Evolutionary conservation across 2,329 filamentous ascomycete genomes (phyloP).

Genomic region (Fusarium sp.): DNA sequence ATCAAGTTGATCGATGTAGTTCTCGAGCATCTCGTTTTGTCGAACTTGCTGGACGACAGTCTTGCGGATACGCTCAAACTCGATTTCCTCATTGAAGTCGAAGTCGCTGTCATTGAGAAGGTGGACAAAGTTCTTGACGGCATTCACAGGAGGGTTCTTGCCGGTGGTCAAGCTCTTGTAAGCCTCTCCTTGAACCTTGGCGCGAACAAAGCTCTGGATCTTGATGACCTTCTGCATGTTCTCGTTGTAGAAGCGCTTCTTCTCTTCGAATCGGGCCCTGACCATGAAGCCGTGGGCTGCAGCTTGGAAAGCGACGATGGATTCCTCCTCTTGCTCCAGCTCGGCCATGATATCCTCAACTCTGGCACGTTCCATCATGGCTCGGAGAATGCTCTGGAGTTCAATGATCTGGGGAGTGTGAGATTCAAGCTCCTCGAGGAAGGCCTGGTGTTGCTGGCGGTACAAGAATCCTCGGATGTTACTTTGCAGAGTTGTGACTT

Average conservation of each 20-base stretch:
- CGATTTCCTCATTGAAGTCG: slow-evolving; percentile 98
- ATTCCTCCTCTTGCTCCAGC: slow-evolving; percentile 85
- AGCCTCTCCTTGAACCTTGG: slow-evolving; percentile 94
- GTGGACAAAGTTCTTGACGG: slow-evolving; percentile 98
- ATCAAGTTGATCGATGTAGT: slow-evolving; percentile 97
- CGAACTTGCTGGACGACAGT: slow-evolving; percentile 97
- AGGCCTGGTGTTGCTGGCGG: slow-evolving; percentile 68
- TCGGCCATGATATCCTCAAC: slow-evolving; percentile 80
- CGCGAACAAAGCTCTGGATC: slow-evolving; percentile 95
- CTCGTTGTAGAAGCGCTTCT: slow-evolving; percentile 88
- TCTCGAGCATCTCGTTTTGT: slow-evolving; percentile 95
- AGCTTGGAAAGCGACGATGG: slow-evolving; percentile 79
- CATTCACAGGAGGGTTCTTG: slow-evolving; percentile 95
- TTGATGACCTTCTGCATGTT: slow-evolving; percentile 99
- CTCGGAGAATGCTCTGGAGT: slow-evolving; percentile 81
- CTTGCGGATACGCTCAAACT: slow-evolving; percentile 94
- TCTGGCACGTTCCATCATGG: slow-evolving; percentile 80
- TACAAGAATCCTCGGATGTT: slow-evolving; percentile 73
- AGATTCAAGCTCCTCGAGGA: slow-evolving; percentile 77
- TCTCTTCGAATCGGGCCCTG: slow-evolving; percentile 81
- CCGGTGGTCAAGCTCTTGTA: slow-evolving; percentile 97
- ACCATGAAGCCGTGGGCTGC: slow-evolving; percentile 79
- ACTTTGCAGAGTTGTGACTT: slow-evolving; percentile 74
- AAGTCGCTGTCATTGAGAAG: slow-evolving; percentile 98
- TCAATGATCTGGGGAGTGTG: slow-evolving; percentile 74